These are phyloP conservation scores for Neonectria sp. DNA, from an alignment of 2,329 filamentous ascomycete species.

Conservation along the genomic window DNA sequence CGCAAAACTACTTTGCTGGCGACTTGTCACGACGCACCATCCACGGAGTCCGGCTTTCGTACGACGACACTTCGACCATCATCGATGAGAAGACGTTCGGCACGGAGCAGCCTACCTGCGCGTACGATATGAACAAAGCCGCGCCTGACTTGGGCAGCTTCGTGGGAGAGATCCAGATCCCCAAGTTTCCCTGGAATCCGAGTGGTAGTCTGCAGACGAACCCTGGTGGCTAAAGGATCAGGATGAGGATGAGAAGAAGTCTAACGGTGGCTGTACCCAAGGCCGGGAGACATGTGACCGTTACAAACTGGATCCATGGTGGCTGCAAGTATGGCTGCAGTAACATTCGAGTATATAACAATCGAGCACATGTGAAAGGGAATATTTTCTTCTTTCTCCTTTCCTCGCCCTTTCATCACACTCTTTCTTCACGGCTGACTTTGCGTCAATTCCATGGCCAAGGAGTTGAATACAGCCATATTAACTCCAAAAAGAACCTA, in stretches of 20 bases:
- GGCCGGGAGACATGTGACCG: no score
- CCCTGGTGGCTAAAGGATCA: slow-evolving; percentile 30
- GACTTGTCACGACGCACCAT: slow-evolving; percentile 33
- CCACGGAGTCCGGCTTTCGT: slow-evolving; percentile 31
- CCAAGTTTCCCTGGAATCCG: slow-evolving; percentile 36
- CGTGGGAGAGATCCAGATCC: slow-evolving; percentile 35
- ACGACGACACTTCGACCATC: slow-evolving; percentile 22
- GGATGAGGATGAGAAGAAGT: background rate
- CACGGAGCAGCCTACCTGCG: slow-evolving; percentile 33
- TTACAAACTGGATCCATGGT: no score
- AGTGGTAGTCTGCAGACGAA: slow-evolving; percentile 39
- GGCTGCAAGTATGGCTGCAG: no score
- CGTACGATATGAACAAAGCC: slow-evolving; percentile 16
- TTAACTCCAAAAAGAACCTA: no score
- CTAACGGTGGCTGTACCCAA: background rate
- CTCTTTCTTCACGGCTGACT: no score
- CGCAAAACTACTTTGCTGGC: slow-evolving; percentile 33
- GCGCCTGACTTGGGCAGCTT: slow-evolving; percentile 30
- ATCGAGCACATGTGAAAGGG: no score
- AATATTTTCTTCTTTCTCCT: no score
- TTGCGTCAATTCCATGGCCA: no score
- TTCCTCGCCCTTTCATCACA: no score
- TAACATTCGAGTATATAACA: no score
- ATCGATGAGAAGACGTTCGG: slow-evolving; percentile 33
- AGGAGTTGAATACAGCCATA: no score